phyloP scores from a whole-genome alignment of 768 basidiomycete species.

The Pleurotus sapidus region DNA sequence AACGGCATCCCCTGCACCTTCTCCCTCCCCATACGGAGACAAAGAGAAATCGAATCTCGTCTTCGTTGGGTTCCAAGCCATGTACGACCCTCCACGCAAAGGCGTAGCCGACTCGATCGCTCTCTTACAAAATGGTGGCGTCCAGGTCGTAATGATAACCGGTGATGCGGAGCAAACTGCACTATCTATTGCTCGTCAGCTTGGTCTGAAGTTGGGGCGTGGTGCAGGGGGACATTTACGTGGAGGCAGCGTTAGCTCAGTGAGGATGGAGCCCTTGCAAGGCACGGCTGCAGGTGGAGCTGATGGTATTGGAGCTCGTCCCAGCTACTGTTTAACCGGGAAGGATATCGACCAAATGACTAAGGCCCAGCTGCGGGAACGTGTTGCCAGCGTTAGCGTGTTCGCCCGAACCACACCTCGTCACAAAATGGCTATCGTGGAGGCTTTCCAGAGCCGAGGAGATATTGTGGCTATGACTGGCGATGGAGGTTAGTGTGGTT shows the following conservation, averaged over 20 bases:
- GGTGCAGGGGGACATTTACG: constrained; percentile 35
- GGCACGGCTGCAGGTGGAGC: constrained; percentile 36
- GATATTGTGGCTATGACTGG: constrained; percentile 97
- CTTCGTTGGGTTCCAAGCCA: constrained; percentile 92
- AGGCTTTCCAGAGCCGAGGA: constrained; percentile 88
- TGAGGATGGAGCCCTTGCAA: constrained; percentile 1
- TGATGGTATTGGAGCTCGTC: constrained; percentile 20
- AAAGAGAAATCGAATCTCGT: constrained; percentile 57
- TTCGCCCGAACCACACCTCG: constrained; percentile 95
- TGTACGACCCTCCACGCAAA: constrained; percentile 92
- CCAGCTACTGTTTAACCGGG: constrained; percentile 65
- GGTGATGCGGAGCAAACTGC: constrained; percentile 94
- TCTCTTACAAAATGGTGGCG: constrained; percentile 77
- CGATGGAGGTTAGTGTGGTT: constrained; percentile 70
- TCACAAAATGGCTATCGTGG: constrained; percentile 97
- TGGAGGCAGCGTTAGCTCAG: constrained; percentile 20
- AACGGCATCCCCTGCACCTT: constrained; percentile 20
- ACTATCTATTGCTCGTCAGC: constrained; percentile 78
- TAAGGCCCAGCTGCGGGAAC: constrained; percentile 76
- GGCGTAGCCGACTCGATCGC: constrained; percentile 91
- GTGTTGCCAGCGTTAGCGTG: constrained; percentile 79
- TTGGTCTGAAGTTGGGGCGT: constrained; percentile 78
- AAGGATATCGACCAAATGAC: constrained; percentile 83
- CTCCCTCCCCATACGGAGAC: constrained; percentile 2
- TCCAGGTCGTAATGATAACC: constrained; percentile 98